phyloP scores from a whole-genome alignment of 768 basidiomycete species.

The Tubosaeta sp. region DNA sequence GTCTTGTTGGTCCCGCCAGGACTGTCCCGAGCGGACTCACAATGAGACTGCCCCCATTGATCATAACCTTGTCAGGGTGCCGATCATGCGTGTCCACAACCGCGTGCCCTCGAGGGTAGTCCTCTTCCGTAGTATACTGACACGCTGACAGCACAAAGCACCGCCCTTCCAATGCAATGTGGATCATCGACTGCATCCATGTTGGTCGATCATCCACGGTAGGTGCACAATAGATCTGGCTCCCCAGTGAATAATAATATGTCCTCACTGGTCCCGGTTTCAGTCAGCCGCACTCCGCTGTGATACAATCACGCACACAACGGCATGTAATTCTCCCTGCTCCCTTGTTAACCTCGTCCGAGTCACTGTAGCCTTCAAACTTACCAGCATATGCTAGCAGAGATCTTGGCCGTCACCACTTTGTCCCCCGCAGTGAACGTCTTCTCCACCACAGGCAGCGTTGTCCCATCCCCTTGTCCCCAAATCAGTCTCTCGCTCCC shows the following conservation, averaged over 20 bases:
- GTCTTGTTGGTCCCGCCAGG: constrained; percentile 55
- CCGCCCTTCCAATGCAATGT: constrained; percentile 65
- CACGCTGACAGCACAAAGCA: constrained; percentile 66
- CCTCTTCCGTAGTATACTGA: constrained; percentile 51
- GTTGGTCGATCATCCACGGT: constrained; percentile 56
- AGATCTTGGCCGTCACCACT: constrained; percentile 41
- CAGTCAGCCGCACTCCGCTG: not conserved
- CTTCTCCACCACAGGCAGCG: constrained; percentile 45
- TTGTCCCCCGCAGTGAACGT: constrained; percentile 30
- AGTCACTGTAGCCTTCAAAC: constrained; percentile 6
- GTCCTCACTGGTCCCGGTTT: constrained; percentile 42
- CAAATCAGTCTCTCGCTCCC: constrained; percentile 57
- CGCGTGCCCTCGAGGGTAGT: constrained; percentile 48
- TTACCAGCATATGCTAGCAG: constrained; percentile 58
- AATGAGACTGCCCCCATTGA: constrained; percentile 60
- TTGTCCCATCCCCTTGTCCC: constrained; percentile 56
- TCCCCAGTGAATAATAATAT: constrained; percentile 55
- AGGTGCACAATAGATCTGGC: constrained; percentile 61
- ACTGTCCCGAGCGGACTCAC: constrained; percentile 53
- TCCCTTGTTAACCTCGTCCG: not conserved
- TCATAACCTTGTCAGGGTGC: constrained; percentile 48
- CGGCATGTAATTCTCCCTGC: constrained; percentile 71
- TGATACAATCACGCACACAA: constrained; percentile 37
- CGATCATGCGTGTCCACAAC: constrained; percentile 23
- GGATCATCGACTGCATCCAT: constrained; percentile 57